These are phyloP conservation scores for Bathelium albidoporum DNA, from an alignment of 495 filamentous ascomycete genomes.

Conservation along the genomic window DNA sequence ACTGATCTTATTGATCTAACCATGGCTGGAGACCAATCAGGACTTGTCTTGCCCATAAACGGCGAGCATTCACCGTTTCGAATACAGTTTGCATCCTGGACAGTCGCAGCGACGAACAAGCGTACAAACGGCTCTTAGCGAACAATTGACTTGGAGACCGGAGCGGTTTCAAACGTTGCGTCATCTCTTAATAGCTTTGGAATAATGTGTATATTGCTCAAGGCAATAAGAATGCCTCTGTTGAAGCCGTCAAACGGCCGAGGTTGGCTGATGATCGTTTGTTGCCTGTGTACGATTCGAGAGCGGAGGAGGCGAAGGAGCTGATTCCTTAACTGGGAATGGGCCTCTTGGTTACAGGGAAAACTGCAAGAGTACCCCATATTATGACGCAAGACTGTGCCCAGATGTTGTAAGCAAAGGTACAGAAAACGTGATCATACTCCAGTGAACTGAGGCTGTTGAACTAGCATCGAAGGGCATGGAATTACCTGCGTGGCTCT, in stretches of 20 bases:
- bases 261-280: background rate
- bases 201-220: background rate
- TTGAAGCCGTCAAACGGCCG: background rate
- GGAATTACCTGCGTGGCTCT: background rate
- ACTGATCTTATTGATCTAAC: conserved; percentile 1
- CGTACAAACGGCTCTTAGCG: background rate
- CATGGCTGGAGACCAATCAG: background rate
- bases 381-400: background rate
- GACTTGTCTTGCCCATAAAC: background rate
- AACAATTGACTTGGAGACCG: background rate
- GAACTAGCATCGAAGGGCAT: background rate
- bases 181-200: background rate
- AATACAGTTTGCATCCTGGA: background rate
- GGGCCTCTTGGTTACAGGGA: background rate
- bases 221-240: background rate
- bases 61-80: background rate
- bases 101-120: background rate
- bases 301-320: background rate
- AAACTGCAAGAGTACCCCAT: background rate
- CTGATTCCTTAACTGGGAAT: background rate
- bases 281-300: background rate
- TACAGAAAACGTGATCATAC: too few relatives aligned
- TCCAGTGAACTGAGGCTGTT: background rate
- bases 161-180: background rate
- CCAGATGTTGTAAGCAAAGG: background rate